phyloP scores from a whole-genome alignment of 495 filamentous ascomycete genomes.

The Aspergillus asperescens region DNA sequence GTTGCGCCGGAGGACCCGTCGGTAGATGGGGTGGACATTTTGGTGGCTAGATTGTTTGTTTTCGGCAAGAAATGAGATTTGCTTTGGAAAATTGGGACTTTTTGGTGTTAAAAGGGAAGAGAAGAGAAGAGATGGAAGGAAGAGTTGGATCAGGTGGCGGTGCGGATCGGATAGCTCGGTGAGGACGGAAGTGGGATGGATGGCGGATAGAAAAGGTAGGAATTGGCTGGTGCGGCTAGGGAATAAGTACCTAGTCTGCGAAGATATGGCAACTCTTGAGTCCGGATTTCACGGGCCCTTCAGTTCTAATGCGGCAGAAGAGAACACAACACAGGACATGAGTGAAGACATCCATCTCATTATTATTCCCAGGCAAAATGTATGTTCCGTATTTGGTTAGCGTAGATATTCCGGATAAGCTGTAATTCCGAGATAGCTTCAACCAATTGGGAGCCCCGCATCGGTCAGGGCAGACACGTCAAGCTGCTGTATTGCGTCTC shows the following conservation, averaged over 20 bases:
- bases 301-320: too few species aligned
- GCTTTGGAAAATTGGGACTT: slow-evolving; percentile 5
- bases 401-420: not conserved
- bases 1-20: slow-evolving; percentile 19
- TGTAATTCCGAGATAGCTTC: slow-evolving; percentile 10
- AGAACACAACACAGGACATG: too few species aligned
- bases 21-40: slow-evolving; percentile 26
- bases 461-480: slow-evolving; percentile 1
- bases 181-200: not conserved
- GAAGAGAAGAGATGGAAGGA: not conserved
- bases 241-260: not conserved
- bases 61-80: not conserved
- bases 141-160: not conserved
- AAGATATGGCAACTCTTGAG: too few species aligned
- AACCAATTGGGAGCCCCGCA: slow-evolving; percentile 9
- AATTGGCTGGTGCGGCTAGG: too few species aligned
- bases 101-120: not conserved
- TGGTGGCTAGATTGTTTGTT: slow-evolving; percentile 10
- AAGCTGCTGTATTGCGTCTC: not conserved
- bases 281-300: too few species aligned
- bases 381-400: too few species aligned
- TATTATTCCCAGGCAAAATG: too few species aligned
- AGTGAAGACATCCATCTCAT: too few species aligned
- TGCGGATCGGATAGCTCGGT: slow-evolving; percentile 2
- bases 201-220: not conserved